These are phyloP conservation scores for Russula olivacea DNA, from an alignment of 768 basidiomycete genomes.

Conservation along the genomic window DNA sequence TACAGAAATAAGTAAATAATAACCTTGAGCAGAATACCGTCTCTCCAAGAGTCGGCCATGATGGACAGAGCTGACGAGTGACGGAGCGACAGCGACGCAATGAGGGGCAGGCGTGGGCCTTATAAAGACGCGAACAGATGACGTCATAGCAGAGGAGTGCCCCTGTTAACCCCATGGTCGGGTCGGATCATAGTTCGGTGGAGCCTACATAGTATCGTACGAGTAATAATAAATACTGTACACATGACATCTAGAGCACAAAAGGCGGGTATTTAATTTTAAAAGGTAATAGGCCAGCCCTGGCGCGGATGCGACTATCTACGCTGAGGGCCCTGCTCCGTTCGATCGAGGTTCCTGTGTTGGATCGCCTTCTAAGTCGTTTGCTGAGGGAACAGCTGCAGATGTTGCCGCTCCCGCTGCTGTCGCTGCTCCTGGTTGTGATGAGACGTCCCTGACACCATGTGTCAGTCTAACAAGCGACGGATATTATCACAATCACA, in stretches of 20 bases:
- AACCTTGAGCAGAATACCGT: slow-evolving; percentile 79
- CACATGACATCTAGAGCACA: background rate
- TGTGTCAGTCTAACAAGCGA: slow-evolving; percentile 1
- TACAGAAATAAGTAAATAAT: too few relatives aligned
- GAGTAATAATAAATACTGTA: background rate
- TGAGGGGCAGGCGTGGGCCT: background rate
- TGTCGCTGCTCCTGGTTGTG: slow-evolving; percentile 37
- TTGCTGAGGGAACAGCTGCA: slow-evolving; percentile 67
- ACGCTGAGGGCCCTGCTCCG: slow-evolving; percentile 10
- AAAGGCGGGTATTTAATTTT: background rate
- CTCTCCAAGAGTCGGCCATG: slow-evolving; percentile 50
- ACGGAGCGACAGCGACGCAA: background rate
- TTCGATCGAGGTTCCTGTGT: slow-evolving; percentile 15
- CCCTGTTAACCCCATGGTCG: background rate
- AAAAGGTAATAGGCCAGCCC: background rate
- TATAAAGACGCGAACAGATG: background rate
- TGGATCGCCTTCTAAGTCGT: slow-evolving; percentile 45
- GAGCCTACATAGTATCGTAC: too few relatives aligned
- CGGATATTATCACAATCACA: slow-evolving; percentile 25
- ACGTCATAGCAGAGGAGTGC: background rate
- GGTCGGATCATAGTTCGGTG: background rate
- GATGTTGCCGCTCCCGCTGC: slow-evolving; percentile 62
- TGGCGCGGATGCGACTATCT: background rate
- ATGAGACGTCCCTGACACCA: slow-evolving; percentile 32
- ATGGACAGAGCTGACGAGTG: background rate